Evolutionary conservation across 2,329 filamentous ascomycete genomes (phyloP), one percentile per base, ranked within the genome.

Genomic region (Trichoderma sp.): DNA sequence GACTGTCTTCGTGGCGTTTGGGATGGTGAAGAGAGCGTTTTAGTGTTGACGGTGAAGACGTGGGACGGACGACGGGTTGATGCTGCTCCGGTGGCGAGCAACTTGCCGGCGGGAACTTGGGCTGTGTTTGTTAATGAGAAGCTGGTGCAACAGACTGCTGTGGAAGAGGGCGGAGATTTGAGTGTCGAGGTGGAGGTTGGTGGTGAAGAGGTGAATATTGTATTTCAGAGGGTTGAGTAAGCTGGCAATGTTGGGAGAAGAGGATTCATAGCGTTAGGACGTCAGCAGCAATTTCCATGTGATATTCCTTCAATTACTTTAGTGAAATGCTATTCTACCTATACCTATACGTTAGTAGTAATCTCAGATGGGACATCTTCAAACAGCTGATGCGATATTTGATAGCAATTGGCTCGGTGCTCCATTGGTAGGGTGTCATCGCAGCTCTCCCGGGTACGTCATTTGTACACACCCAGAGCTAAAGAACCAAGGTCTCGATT

Each of bases 21-120:
- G 67, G 67, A 68, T 34, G 10, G 39, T 17, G 67, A 66, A 17
- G 45, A 65, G 19, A 25, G 45, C 15, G 67, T 39, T 17, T 57
- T 68, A 39, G 45, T 67, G 25, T 8, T 67, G 39, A 67, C 64
- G 5, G 54, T 67, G 64, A 59, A 60, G 64, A 67, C 54, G 25
- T 63, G 65, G 65, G 48, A 67, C 35, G 57, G 35, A 3, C 45
- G 65, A 10, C 15, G 27, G 32, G 61, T 66, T 13, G 15, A 5
- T 32, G 60, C 64, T 12, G 48, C 25, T 34, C 67, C 61, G 7
- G 39, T 53, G 19, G 67, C 61, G 22, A 58, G 27, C 12, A 66
- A 68, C 29, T 61, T 68, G 50, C 48, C 54, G 10, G 60, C 35
- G 15, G 67, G 67, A 5, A n/a, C 5, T 22, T 68, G 67, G 67